phyloP scores from a whole-genome alignment of 495 filamentous ascomycete species.

The Xylaria longipes region DNA sequence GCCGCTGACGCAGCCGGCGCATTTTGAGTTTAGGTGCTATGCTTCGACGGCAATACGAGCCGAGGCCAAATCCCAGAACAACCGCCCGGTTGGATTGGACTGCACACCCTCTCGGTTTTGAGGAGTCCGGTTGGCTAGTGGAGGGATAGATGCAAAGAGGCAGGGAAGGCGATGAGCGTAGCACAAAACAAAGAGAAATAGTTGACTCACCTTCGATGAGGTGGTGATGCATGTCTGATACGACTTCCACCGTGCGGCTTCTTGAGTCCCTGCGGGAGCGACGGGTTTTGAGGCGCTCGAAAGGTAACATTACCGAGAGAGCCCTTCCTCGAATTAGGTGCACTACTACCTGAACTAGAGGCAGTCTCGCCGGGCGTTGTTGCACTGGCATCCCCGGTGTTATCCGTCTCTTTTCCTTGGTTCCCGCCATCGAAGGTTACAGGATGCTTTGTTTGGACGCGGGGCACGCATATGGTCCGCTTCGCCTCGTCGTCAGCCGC shows the following conservation, averaged over 20 bases:
- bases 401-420: conserved; percentile 35
- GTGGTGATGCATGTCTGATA: conserved; percentile 53
- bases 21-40: not conserved
- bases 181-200: conserved; percentile 23
- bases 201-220: conserved; percentile 52
- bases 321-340: conserved; percentile 48
- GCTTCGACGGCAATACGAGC: conserved; percentile 2
- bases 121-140: not conserved
- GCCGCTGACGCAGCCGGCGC: not conserved
- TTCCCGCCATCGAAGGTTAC: conserved; percentile 29
- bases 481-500: conserved; percentile 27
- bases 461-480: conserved; percentile 27
- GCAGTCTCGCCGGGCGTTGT: conserved; percentile 42
- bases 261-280: conserved; percentile 52
- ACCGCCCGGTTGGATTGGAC: not conserved
- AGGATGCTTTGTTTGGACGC: conserved; percentile 25
- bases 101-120: conserved; percentile 4
- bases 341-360: conserved; percentile 44
- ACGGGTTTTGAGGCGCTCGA: conserved; percentile 47
- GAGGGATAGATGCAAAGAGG: not conserved
- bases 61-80: not conserved
- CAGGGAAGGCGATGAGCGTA: conserved; percentile 2
- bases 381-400: conserved; percentile 39
- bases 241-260: conserved; percentile 50
- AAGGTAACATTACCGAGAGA: conserved; percentile 53